A percentile compares a stretch with the other conserved stretches of the same genome.
Evolutionary conservation across 2,329 filamentous ascomycete species (phyloP).

Genomic region (Cladophialophora yegresii): DNA sequence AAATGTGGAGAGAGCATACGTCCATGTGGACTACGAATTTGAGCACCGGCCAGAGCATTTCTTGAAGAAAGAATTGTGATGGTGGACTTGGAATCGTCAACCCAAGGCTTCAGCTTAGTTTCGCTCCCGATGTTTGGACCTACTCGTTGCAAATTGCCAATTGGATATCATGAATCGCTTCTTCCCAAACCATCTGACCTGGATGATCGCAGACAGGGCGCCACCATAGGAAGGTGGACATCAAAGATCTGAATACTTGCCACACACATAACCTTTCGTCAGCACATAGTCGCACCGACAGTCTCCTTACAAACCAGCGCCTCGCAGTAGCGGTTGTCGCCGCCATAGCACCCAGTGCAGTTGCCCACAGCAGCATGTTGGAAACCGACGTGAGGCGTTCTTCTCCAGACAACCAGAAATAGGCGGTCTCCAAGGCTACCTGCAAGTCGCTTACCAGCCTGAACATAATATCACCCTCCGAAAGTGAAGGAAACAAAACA

Average conservation of each 20-base stretch:
- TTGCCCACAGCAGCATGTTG: conserved; percentile 6
- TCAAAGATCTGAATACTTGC: conserved; percentile 1
- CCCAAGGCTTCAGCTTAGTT: not conserved
- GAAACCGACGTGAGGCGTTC: not conserved
- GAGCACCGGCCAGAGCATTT: conserved; percentile 89
- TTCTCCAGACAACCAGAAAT: not conserved
- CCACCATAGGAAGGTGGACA: conserved; percentile 2
- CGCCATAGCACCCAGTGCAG: not conserved
- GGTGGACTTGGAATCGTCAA: not conserved
- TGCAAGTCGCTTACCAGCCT: not conserved
- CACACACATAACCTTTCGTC: not conserved
- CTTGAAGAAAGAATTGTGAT: conserved; percentile 64
- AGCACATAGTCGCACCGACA: not conserved
- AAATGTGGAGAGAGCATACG: conserved; percentile 89
- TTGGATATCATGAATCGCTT: not conserved
- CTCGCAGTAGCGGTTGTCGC: not conserved
- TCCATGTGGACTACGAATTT: conserved; percentile 97
- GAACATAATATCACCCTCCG: not conserved
- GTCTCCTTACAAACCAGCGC: conserved; percentile 4
- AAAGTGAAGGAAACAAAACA: not conserved
- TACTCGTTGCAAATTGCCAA: not conserved
- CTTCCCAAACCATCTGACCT: not conserved
- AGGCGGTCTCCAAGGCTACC: not conserved
- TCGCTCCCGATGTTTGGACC: not conserved
- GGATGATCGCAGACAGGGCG: not conserved